Evolutionary conservation across 192 early-diverging fungal genomes (phyloP).

Genomic region (Entomortierella beljakovae): DNA sequence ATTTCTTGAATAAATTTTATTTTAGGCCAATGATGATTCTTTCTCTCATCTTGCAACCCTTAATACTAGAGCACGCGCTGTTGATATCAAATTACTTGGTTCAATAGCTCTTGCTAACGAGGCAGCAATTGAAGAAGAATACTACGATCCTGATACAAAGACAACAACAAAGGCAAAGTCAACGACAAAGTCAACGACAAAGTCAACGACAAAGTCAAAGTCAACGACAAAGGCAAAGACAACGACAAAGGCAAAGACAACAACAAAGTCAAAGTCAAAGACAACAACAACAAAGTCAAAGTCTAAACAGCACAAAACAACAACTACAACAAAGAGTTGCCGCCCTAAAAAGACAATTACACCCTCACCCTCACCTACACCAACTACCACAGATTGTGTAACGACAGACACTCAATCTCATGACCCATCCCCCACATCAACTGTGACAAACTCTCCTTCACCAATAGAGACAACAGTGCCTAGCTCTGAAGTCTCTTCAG

Average conservation of each 20-base stretch:
- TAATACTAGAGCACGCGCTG: not conserved
- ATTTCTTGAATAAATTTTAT: not conserved
- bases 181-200: not conserved
- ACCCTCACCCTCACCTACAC: not conserved
- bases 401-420: not conserved
- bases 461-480: not conserved
- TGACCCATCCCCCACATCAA: not conserved
- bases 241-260: conserved; percentile 10
- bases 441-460: not conserved
- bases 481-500: not conserved
- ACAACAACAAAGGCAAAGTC: conserved; percentile 14
- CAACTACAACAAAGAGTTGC: not conserved
- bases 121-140: not conserved
- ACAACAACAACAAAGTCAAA: not conserved
- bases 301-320: not conserved
- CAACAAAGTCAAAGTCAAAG: conserved; percentile 14
- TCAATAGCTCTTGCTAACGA: conserved; percentile 1
- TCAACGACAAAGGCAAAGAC: conserved; percentile 1
- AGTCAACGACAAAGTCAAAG: conserved; percentile 9
- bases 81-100: not conserved
- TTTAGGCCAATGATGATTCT: not conserved
- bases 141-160: not conserved
- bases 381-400: not conserved
- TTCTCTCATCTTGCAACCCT: not conserved
- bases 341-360: conserved; percentile 2